Evolutionary conservation across 768 basidiomycete genomes (phyloP).

Genomic region (Tubosaeta sp.): DNA sequence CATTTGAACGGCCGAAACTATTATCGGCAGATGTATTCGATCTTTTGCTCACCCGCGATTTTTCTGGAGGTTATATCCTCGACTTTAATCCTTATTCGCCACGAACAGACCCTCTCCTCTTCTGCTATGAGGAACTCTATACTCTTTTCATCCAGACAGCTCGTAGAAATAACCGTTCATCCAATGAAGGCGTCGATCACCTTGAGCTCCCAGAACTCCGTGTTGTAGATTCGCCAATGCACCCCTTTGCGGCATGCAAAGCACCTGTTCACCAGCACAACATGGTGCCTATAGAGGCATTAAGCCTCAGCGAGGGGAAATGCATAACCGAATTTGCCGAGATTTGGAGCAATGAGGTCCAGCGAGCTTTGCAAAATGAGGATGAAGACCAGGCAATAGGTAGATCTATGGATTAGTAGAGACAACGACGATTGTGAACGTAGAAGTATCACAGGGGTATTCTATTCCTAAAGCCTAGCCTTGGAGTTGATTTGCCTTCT

Average conservation of each 20-base stretch:
- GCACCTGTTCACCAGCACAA: slow-evolving; percentile 80
- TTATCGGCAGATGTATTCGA: slow-evolving; percentile 68
- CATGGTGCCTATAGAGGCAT: slow-evolving; percentile 87
- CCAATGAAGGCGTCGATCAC: background rate
- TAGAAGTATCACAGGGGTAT: slow-evolving; percentile 8
- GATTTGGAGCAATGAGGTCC: slow-evolving; percentile 54
- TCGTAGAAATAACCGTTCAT: background rate
- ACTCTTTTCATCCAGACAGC: slow-evolving; percentile 27
- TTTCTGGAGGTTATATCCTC: slow-evolving; percentile 71
- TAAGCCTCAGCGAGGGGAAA: slow-evolving; percentile 72
- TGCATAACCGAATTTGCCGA: slow-evolving; percentile 71
- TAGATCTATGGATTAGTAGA: background rate
- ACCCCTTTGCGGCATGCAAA: slow-evolving; percentile 63
- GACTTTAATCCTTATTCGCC: slow-evolving; percentile 90
- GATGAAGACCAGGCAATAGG: slow-evolving; percentile 23
- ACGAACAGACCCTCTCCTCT: slow-evolving; percentile 84
- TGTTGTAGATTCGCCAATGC: slow-evolving; percentile 69
- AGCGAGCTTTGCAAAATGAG: slow-evolving; percentile 26
- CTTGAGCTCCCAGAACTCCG: slow-evolving; percentile 42
- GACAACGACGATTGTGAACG: background rate
- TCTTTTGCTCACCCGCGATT: slow-evolving; percentile 78
- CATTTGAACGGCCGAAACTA: background rate
- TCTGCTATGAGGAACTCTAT: slow-evolving; percentile 73
- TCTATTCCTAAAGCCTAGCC: slow-evolving; percentile 17
- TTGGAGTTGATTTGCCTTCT: slow-evolving; percentile 18